Evolutionary conservation across 139 green algal species (phyloP).

Genomic region (Edaphochlamys debaryana): DNA sequence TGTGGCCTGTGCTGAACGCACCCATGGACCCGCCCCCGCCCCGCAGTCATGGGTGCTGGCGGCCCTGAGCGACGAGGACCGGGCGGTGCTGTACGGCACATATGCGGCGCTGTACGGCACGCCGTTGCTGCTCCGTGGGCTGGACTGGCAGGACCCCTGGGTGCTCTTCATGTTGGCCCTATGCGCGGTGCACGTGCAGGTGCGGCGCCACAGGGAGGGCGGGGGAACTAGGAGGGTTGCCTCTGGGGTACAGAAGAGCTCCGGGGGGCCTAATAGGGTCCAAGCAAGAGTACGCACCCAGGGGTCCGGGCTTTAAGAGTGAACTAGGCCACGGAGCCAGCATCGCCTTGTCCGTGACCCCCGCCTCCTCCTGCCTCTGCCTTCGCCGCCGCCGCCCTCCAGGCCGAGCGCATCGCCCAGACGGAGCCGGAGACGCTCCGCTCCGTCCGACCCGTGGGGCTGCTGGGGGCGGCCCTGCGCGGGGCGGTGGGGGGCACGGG

Average conservation of each 20-base stretch:
- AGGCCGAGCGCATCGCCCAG: conserved; percentile 23
- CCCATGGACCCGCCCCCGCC: no score
- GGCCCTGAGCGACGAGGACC: conserved; percentile 24
- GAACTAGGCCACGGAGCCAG: no score
- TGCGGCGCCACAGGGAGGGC: no score
- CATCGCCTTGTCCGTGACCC: no score
- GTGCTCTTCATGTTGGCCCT: conserved; percentile 24
- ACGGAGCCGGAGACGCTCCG: conserved; percentile 31
- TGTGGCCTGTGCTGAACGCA: no score
- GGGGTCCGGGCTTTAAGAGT: no score
- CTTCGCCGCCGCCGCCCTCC: no score
- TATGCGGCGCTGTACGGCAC: conserved; percentile 32
- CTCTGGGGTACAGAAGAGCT: no score
- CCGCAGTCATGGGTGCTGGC: conserved; percentile 32
- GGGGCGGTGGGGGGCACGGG: conserved; percentile 11
- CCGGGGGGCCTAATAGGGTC: not conserved
- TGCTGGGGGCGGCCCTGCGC: not conserved
- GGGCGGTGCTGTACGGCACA: conserved; percentile 23
- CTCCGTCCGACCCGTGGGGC: not conserved
- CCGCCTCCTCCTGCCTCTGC: no score
- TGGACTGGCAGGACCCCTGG: conserved; percentile 39
- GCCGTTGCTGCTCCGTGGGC: conserved; percentile 25
- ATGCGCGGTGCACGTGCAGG: conserved; percentile 37
- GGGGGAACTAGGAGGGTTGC: no score
- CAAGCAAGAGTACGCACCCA: not conserved